Evolutionary conservation across 441 rosid genomes (phyloP).

Genomic region (Pelargonium exstipulatum): DNA sequence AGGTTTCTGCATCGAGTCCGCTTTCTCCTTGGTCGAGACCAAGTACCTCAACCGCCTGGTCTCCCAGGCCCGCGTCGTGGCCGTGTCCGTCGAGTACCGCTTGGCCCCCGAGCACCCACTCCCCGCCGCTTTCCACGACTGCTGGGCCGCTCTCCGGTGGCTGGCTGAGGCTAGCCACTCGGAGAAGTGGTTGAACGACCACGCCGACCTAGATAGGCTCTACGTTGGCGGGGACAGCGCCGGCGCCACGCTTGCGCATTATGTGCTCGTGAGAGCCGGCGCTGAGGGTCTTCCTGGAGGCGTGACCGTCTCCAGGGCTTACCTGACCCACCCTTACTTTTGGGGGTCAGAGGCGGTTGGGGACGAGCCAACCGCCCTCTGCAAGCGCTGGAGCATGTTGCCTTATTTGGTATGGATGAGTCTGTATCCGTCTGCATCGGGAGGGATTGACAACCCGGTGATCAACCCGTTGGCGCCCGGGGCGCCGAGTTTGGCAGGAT

Average conservation of each 20-base stretch:
- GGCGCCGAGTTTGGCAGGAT: conserved; percentile 10
- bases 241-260: conserved; percentile 36
- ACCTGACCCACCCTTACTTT: conserved; percentile 36
- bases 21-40: conserved; percentile 29
- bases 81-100: conserved; percentile 22
- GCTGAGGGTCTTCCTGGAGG: conserved; percentile 18
- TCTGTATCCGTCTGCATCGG: conserved; percentile 25
- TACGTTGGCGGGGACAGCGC: conserved; percentile 43
- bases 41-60: conserved; percentile 30
- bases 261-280: conserved; percentile 32
- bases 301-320: conserved; percentile 28
- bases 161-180: conserved; percentile 4
- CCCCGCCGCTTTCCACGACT: conserved; percentile 32
- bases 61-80: conserved; percentile 25
- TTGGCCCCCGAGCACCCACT: conserved; percentile 40
- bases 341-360: conserved; percentile 42
- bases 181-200: conserved; percentile 30
- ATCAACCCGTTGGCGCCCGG: conserved; percentile 35
- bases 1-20: conserved; percentile 39
- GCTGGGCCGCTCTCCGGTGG: conserved; percentile 40
- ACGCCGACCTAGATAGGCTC: conserved; percentile 30
- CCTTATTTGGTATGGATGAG: conserved; percentile 18
- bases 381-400: conserved; percentile 14
- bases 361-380: conserved; percentile 4
- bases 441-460: conserved; percentile 28